Percentiles rank a stretch among this genome's conserved stretches.
Evolutionary conservation across 495 filamentous ascomycete genomes (phyloP).

Genomic region (Xylaria telfairii): DNA sequence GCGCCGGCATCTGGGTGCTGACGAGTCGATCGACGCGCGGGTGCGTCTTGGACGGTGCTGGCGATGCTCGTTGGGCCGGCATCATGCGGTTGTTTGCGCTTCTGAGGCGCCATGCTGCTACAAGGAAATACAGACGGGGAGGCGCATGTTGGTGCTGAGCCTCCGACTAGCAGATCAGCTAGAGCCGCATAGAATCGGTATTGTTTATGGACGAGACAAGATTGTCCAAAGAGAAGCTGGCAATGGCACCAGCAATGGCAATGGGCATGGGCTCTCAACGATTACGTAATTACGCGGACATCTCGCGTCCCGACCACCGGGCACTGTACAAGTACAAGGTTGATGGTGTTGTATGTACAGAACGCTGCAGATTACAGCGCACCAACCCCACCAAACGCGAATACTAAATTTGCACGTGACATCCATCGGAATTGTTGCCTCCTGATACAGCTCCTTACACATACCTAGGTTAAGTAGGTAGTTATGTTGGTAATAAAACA

Average conservation of each 20-base stretch:
- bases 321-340: too few relatives aligned
- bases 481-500: too few relatives aligned
- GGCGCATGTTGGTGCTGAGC: background rate
- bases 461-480: too few relatives aligned
- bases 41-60: constrained; percentile 21
- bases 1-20: constrained; percentile 40
- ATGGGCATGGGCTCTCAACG: background rate
- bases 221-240: background rate
- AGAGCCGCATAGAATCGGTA: too few relatives aligned
- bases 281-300: background rate
- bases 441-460: too few relatives aligned
- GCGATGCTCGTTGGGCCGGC: constrained; percentile 17
- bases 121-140: background rate
- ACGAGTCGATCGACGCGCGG: constrained; percentile 51
- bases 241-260: background rate
- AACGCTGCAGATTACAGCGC: background rate
- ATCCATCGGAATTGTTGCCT: background rate
- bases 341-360: background rate
- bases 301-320: background rate
- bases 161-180: background rate
- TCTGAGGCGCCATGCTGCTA: constrained; percentile 45
- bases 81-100: constrained; percentile 49
- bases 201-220: background rate
- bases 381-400: background rate
- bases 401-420: background rate